These are phyloP conservation scores for Dioscorea zingiberensis DNA, from an alignment of 106 monocot species.

Conservation along the genomic window DNA sequence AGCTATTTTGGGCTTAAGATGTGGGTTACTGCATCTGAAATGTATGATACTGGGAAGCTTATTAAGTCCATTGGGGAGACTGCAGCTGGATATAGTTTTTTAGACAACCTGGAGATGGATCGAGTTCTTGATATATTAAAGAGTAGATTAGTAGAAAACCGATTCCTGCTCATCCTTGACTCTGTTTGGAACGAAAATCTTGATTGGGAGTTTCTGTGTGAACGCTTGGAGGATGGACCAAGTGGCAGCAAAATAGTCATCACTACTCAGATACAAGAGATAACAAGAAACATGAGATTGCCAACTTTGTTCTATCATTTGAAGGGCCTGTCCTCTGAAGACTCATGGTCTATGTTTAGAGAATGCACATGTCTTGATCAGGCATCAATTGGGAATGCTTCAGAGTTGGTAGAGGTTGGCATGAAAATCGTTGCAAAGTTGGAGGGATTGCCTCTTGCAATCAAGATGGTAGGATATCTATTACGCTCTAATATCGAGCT, in stretches of 20 bases:
- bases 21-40: neutral
- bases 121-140: neutral
- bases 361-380: neutral
- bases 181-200: neutral
- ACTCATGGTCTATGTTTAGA: neutral
- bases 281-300: neutral
- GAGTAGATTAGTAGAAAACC: neutral
- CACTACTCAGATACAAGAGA: neutral
- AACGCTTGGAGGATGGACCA: neutral
- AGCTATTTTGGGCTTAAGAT: neutral
- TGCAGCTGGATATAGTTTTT: neutral
- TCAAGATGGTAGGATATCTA: neutral
- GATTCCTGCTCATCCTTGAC: neutral
- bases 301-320: neutral
- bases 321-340: neutral
- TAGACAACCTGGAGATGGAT: neutral
- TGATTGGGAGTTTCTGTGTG: neutral
- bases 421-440: neutral
- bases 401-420: neutral
- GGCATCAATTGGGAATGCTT: neutral
- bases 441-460: neutral
- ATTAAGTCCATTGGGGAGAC: neutral
- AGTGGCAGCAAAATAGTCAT: neutral
- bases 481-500: neutral
- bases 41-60: neutral